Base-by-base conservation (phyloP, 371 early-diverging fungal genomes). In the Mortierella polycephala region DNA sequence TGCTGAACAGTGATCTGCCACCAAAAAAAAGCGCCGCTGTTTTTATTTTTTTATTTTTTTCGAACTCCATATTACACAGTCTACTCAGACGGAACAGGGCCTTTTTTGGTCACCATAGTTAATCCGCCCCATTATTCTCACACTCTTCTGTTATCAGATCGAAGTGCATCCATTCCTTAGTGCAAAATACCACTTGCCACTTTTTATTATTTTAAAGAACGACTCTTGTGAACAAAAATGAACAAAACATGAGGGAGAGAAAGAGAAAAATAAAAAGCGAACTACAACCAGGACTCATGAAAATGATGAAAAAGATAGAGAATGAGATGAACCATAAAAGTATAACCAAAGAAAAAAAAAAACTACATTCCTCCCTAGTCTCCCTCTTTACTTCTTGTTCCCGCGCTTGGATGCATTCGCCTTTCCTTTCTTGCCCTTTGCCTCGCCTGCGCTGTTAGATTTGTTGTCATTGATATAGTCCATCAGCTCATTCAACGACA, bases 401-500 rank as follows among this genome's bases (percentile, higher is more conserved):
- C 53, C 64, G 20, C 72, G 72, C 65, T 77, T 77, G 16, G 67
- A 37, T 7, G 67, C 62, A 42, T 39, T 65, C 40, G 59, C 60
- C 62, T 71, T 68, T 41, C 60, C 23, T 56, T 71, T 71, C 67
- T 68, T 71, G 59, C 56, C 46, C 64, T 76, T 75, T 39, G 41
- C 45, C 40, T 53, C 57, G 18, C 45, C 62, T 13, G 64, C 55
- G 1, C 63, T 63, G 41, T 62, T 47, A 16, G 77, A 60, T 44
- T 67, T 64, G 57, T 41, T 66, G 57, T 39, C 62, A 54, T 75
- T 75, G 54, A 77, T 77, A 23, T 67, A 77, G 1, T 77, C 77
- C 64, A 77, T 42, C 53, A 77, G 47, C 45, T 77, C 77, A 49
- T 77, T 64, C 72, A 77, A 56, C 4, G 77, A 69, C 60, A 77